Evolutionary conservation across 495 filamentous ascomycete species (phyloP).

Genomic region (Schizothecium vesticola): DNA sequence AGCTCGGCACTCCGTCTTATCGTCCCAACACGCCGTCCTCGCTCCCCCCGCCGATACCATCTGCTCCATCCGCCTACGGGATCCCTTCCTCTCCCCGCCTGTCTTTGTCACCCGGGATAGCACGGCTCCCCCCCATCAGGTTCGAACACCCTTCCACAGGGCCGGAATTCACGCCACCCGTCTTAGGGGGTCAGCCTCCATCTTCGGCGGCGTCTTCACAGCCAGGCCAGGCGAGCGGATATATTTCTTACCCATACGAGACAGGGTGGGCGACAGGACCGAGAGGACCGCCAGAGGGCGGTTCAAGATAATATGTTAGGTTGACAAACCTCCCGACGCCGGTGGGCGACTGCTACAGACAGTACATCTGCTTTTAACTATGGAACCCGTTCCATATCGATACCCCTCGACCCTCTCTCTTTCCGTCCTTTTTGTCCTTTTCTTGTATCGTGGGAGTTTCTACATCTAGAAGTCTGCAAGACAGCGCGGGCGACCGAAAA

Average conservation of each 20-base stretch:
- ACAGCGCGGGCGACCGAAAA: constrained; percentile 35
- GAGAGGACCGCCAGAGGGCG: constrained; percentile 25
- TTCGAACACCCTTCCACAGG: constrained; percentile 33
- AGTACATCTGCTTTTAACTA: background rate
- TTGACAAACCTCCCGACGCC: background rate
- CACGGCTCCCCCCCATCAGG: constrained; percentile 42
- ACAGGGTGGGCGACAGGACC: constrained; percentile 43
- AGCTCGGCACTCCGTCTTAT: constrained; percentile 34
- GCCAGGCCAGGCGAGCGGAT: constrained; percentile 25
- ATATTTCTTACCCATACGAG: constrained; percentile 33
- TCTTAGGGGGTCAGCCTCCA: constrained; percentile 21
- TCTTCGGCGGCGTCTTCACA: constrained; percentile 19
- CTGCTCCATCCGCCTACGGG: constrained; percentile 23
- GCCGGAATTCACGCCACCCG: constrained; percentile 24
- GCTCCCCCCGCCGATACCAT: constrained; percentile 31
- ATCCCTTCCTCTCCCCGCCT: constrained; percentile 39
- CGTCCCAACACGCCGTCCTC: constrained; percentile 25
- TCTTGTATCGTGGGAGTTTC: background rate
- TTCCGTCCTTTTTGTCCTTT: constrained; percentile 11
- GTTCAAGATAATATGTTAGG: constrained; percentile 15
- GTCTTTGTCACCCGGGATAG: constrained; percentile 30
- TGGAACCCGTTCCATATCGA: background rate
- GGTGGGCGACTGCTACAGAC: background rate
- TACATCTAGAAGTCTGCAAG: constrained; percentile 20
- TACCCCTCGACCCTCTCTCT: constrained; percentile 4